Evolutionary conservation across 2,329 filamentous ascomycete genomes (phyloP).

Genomic region (Mariannaea sp.): DNA sequence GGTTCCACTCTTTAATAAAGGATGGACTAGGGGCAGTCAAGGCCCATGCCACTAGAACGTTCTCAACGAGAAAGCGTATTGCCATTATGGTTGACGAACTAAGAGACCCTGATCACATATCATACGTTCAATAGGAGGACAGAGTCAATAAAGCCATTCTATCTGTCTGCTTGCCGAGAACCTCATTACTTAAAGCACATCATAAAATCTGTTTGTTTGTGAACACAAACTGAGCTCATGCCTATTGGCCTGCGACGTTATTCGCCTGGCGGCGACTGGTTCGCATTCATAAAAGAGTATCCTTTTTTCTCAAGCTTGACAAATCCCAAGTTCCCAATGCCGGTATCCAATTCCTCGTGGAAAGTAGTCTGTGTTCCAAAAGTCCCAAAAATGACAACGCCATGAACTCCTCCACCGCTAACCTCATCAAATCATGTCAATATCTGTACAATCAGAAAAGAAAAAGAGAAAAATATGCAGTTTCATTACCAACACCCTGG

Average conservation of each 20-base stretch:
- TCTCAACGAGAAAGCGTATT: too few relatives aligned
- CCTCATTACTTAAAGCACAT: neutral
- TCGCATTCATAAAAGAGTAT: constrained; percentile 7
- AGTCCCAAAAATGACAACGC: neutral
- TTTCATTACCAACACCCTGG: neutral
- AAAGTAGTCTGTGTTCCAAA: neutral
- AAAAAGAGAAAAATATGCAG: constrained; percentile 2
- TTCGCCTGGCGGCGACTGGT: constrained; percentile 13
- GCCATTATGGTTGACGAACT: too few relatives aligned
- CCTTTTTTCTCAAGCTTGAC: constrained; percentile 5
- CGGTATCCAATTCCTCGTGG: constrained; percentile 1
- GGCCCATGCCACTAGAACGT: too few relatives aligned
- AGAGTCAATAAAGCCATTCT: neutral
- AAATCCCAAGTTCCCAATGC: constrained; percentile 11
- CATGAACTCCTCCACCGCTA: constrained; percentile 4
- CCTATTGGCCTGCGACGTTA: neutral
- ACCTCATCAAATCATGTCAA: constrained; percentile 22
- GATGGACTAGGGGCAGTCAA: too few relatives aligned
- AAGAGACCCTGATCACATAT: too few relatives aligned
- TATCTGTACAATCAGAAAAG: constrained; percentile 23
- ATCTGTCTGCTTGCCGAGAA: neutral
- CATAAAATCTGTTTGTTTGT: constrained; percentile 1
- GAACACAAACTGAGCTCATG: constrained; percentile 3
- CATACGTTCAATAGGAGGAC: neutral
- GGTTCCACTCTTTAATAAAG: too few relatives aligned